These are phyloP conservation scores for Xylariaceae sp. DNA, from an alignment of 2,329 filamentous ascomycete species.

Conservation along the genomic window DNA sequence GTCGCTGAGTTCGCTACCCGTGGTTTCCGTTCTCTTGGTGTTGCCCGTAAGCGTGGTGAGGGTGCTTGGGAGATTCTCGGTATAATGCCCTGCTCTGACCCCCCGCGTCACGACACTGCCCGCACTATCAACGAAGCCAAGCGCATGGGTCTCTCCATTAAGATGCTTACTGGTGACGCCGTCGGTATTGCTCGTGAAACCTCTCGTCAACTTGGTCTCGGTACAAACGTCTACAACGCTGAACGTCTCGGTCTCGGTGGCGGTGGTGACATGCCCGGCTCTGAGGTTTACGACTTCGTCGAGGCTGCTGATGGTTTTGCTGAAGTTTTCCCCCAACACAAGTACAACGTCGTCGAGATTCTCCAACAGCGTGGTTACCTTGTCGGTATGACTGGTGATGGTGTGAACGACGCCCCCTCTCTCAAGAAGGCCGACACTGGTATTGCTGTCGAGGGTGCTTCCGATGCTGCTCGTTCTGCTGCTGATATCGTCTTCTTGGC, in stretches of 20 bases:
- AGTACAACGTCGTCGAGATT: slow-evolving; percentile 91
- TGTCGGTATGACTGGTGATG: slow-evolving; percentile 93
- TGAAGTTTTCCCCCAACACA: slow-evolving; percentile 92
- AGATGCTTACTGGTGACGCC: slow-evolving; percentile 94
- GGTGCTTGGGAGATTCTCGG: slow-evolving; percentile 85
- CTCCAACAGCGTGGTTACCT: slow-evolving; percentile 89
- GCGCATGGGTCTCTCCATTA: slow-evolving; percentile 80
- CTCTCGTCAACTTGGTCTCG: slow-evolving; percentile 83
- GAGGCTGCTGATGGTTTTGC: slow-evolving; percentile 93
- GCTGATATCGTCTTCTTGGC: slow-evolving; percentile 93
- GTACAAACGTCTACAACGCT: slow-evolving; percentile 90
- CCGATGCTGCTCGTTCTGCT: slow-evolving; percentile 83
- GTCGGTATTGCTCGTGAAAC: slow-evolving; percentile 91
- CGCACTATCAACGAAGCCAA: slow-evolving; percentile 89
- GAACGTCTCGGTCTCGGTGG: slow-evolving; percentile 87
- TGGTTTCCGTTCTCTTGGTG: slow-evolving; percentile 90
- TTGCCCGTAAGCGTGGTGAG: slow-evolving; percentile 81
- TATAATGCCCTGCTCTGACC: slow-evolving; percentile 92
- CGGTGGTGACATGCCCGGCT: slow-evolving; percentile 87
- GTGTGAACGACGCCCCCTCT: slow-evolving; percentile 89
- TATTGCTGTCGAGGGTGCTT: slow-evolving; percentile 90
- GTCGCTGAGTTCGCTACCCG: slow-evolving; percentile 86
- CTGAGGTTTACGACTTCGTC: slow-evolving; percentile 91
- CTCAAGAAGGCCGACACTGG: slow-evolving; percentile 95
- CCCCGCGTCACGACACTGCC: slow-evolving; percentile 83